phyloP scores from a whole-genome alignment of 2,329 filamentous ascomycete genomes.

The Massarina eburnea region DNA sequence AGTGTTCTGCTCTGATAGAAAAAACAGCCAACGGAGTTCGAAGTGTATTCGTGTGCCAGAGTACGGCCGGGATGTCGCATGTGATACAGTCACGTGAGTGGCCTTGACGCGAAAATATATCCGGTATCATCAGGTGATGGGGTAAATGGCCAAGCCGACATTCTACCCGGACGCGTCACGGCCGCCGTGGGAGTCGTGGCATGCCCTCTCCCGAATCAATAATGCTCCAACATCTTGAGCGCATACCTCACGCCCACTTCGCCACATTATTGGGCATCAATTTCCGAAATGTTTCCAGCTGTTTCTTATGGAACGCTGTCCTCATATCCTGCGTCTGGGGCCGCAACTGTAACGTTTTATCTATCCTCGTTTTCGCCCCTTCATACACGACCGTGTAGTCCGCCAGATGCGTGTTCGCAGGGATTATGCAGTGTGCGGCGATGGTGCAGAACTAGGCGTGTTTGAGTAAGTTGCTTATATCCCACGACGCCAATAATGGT shows the following conservation, averaged over 20 bases:
- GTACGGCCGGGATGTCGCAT: too few relatives aligned
- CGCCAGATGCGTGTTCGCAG: slow-evolving; percentile 41
- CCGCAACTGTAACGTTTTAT: slow-evolving; percentile 41
- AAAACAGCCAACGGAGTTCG: too few relatives aligned
- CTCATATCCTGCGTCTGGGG: slow-evolving; percentile 32
- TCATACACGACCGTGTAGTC: slow-evolving; percentile 51
- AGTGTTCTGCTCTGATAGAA: too few relatives aligned
- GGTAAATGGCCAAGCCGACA: too few relatives aligned
- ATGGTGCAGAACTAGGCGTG: slow-evolving; percentile 47
- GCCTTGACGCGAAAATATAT: too few relatives aligned
- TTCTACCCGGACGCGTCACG: too few relatives aligned
- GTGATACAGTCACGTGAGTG: too few relatives aligned
- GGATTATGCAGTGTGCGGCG: slow-evolving; percentile 38
- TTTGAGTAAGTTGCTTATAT: slow-evolving; percentile 4
- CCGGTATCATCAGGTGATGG: too few relatives aligned
- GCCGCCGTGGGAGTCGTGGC: too few relatives aligned
- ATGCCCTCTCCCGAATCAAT: too few relatives aligned
- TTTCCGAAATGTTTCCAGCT: slow-evolving; percentile 39
- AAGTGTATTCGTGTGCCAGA: too few relatives aligned
- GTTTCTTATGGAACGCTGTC: slow-evolving; percentile 35
- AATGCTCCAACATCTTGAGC: too few relatives aligned
- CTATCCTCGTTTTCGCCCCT: slow-evolving; percentile 40
- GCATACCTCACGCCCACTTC: slow-evolving; percentile 32
- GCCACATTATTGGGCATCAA: slow-evolving; percentile 40
- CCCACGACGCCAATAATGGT: background rate